Evolutionary conservation across 306 rosid genomes (phyloP), one percentile per base, ranked within the genome.

Genomic region (Amphicarpaea edgeworthii): DNA sequence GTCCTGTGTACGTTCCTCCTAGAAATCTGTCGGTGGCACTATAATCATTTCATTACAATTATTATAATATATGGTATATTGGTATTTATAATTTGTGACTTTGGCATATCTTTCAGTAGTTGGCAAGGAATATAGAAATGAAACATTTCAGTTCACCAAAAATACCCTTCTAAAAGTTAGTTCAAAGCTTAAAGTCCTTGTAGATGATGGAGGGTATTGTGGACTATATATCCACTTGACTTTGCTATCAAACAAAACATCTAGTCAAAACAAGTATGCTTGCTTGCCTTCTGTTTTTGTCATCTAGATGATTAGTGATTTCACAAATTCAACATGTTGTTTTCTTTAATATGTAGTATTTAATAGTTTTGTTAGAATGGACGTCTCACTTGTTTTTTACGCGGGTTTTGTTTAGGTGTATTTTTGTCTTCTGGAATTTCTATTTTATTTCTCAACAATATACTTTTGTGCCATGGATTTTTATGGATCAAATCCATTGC

Each of bases 1-100:
- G 37, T 4, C 32, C n/a, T 20, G 0, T 55, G 19, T 40, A 40
- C 45, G n/a, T 64, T 42, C 50, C 58, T 24, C 70, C 37, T 12
- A 12, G 20, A 80, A 81, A 57, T 14, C 28, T 84, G 85, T 84
- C 88, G 88, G 88, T 81, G 88, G 20, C 61, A 40, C 57, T 75
- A 40, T 64, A 83, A 79, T 58, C 70, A 77, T 82, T 67, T 66
- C 3, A 19, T 21, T 21, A 45, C 47, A 24, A 70, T 64, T 77
- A 76, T 76, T 76, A 62, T 70, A 53, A 16, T 26, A 5, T 26
- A 38, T 61, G 24, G 15, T 41, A 23, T 46, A 62, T 77, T 61
- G 24, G 15, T 41, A 23, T 46, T 70, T 77, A 38, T 58, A 47
- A 47, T 51, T 70, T 50, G 3, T 21, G 41, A 75, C 53, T 60